Base-by-base conservation (phyloP, 352 stramenopile genomes). In the Pseudoperonospora humuli region DNA sequence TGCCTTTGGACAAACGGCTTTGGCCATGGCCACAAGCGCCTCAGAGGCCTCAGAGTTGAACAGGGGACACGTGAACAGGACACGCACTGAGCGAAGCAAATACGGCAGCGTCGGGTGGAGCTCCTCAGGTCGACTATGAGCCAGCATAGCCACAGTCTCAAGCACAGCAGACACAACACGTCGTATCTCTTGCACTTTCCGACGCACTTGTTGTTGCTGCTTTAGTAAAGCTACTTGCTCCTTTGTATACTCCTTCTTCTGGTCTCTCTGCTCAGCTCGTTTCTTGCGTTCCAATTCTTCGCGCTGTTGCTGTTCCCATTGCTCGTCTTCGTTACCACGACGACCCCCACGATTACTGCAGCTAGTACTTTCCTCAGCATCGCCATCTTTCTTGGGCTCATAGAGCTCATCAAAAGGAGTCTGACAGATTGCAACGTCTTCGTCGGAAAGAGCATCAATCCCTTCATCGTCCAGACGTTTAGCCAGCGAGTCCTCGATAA, bases 301-400 rank as follows among this genome's bases (percentile, higher is more conserved):
- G 10, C 82, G 82, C 45, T 88, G 48, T 37, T 92, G 73, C 39
- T 87, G 75, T 23, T 94, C 82, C 79, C 80, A 94, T 32, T 83
- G 71, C 26, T 92, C 80, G 14, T 94, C 82, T 26, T 89, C 76
- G 27, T 81, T 92, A 38, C 75, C 76, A 9, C 57, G 68, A 32
- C 57, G 67, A 17, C 69, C 57, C 35, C 67, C 60, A 24, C 62
- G 64, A 43, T 72, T 79, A 13, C 24, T 61, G 11, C 64, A 56
- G 8, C 21, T 49, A 7, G 28, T 57, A 3, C 14, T 41, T 11
- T 57, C 58, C 15, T 64, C 57, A 7, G 65, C 50, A 3, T 64
- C 58, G 5, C 50, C 47, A 7, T 61, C 63, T 45, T 71, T 72
- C 55, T 87, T 86, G 13, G 57, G 36, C 14, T 85, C 70, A 45